Conservation (phyloP, 208 protist genomes). For the Crithidia fasciculata region DNA sequence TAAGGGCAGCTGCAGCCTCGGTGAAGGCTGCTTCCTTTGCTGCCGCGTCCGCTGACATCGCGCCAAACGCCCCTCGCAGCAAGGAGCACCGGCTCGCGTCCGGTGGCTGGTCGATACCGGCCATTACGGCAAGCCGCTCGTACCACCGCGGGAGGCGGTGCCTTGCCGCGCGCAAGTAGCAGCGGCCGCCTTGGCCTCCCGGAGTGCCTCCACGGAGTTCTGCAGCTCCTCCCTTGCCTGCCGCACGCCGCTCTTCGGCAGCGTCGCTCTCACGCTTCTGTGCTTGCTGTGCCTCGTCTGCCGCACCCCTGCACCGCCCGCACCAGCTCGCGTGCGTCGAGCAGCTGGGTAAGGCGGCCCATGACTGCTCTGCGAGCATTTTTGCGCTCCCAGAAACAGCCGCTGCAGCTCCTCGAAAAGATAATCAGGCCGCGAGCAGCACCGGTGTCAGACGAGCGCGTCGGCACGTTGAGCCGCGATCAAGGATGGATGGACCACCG, state of each 20-base stretch:
- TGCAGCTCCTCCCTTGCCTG: not conserved
- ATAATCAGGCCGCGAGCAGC: slow-evolving; percentile 2
- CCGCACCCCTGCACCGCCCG: not conserved
- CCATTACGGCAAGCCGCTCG: not conserved
- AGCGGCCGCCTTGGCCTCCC: not conserved
- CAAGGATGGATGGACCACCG: slow-evolving; percentile 23
- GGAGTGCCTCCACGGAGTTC: not conserved
- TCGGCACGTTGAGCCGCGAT: not conserved
- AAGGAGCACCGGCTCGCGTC: not conserved
- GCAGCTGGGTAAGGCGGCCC: slow-evolving; percentile 6
- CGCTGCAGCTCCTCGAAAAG: slow-evolving; percentile 28
- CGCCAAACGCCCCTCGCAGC: slow-evolving; percentile 3
- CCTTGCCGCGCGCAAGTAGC: not conserved
- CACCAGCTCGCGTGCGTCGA: not conserved
- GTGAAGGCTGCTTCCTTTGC: slow-evolving; percentile 32
- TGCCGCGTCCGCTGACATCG: slow-evolving; percentile 27
- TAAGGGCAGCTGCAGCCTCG: slow-evolving; percentile 22
- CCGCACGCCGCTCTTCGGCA: not conserved
- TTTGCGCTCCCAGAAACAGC: slow-evolving; percentile 36
- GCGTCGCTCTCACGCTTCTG: not conserved
- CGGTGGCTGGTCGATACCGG: not conserved
- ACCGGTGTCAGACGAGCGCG: not conserved
- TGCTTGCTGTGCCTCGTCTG: not conserved
- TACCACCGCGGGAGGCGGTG: slow-evolving; percentile 9
- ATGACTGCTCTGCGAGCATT: slow-evolving; percentile 20